These are phyloP conservation scores for Narthecium ossifragum DNA, from an alignment of 106 monocot species.

Conservation along the genomic window DNA sequence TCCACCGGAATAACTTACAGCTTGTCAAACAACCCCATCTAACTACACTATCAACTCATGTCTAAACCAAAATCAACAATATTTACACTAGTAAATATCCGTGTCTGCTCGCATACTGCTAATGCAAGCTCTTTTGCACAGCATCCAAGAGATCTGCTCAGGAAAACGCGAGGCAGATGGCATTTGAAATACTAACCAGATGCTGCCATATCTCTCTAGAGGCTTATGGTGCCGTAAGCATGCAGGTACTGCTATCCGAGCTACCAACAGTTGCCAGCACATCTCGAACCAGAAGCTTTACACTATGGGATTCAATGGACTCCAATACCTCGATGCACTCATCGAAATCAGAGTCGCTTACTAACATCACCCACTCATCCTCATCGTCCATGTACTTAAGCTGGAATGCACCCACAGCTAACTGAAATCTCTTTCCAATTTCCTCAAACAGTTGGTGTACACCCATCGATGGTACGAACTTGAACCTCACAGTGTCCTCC, in stretches of 20 bases:
- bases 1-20: too few relatives aligned
- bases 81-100: too few relatives aligned
- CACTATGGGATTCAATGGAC: conserved; percentile 19
- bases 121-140: too few relatives aligned
- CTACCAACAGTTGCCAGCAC: conserved; percentile 20
- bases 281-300: conserved; percentile 64
- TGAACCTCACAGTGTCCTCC: conserved; percentile 79
- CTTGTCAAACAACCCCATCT: too few relatives aligned
- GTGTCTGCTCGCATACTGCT: too few relatives aligned
- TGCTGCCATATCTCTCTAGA: too few relatives aligned
- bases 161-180: too few relatives aligned
- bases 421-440: conserved; percentile 54
- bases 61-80: too few relatives aligned
- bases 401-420: conserved; percentile 53
- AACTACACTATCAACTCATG: too few relatives aligned
- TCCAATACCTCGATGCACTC: conserved; percentile 76
- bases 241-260: conserved; percentile 52
- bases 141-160: too few relatives aligned
- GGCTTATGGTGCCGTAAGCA: conserved; percentile 12
- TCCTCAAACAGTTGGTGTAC: conserved; percentile 51
- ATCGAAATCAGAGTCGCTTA: conserved; percentile 47
- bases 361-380: conserved; percentile 81
- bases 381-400: conserved; percentile 90
- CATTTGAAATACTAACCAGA: too few relatives aligned
- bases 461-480: conserved; percentile 45